A percentile compares a stretch with the other conserved stretches of the same genome.
Conservation (phyloP, 768 basidiomycete genomes). For the Pleurotus salmoneostramineus region DNA sequence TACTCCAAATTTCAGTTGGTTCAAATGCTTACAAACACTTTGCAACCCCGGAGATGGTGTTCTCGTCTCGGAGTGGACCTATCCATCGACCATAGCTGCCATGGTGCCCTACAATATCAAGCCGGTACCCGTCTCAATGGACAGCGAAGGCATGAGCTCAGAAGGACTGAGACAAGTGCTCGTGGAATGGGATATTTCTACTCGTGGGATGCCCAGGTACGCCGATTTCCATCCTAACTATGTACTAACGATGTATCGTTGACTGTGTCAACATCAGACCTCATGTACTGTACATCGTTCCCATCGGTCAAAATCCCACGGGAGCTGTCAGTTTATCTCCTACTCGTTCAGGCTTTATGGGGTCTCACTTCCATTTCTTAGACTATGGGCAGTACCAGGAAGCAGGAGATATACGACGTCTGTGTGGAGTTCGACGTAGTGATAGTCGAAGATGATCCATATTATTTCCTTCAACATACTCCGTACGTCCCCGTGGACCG, state of each 20-base stretch:
- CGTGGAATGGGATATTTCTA: conserved; percentile 59
- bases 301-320: conserved; percentile 86
- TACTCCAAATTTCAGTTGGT: conserved; percentile 27
- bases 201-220: conserved; percentile 53
- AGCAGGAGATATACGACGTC: conserved; percentile 78
- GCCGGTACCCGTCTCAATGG: conserved; percentile 60
- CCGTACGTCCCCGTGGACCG: conserved; percentile 46
- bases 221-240: too few relatives aligned
- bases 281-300: conserved; percentile 70
- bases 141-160: conserved; percentile 65
- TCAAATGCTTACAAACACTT: conserved; percentile 52
- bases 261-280: too few relatives aligned
- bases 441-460: conserved; percentile 84
- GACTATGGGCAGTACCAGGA: conserved; percentile 58
- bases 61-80: conserved; percentile 70
- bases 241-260: too few relatives aligned
- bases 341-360: too few relatives aligned
- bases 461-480: conserved; percentile 68
- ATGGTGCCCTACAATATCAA: conserved; percentile 36
- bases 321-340: too few relatives aligned
- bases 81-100: conserved; percentile 48
- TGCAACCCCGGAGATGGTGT: conserved; percentile 64
- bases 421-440: conserved; percentile 78
- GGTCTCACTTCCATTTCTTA: too few relatives aligned
- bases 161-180: conserved; percentile 57